phyloP scores from a whole-genome alignment of 306 rosid genomes.

The Cicer cuneatum region DNA sequence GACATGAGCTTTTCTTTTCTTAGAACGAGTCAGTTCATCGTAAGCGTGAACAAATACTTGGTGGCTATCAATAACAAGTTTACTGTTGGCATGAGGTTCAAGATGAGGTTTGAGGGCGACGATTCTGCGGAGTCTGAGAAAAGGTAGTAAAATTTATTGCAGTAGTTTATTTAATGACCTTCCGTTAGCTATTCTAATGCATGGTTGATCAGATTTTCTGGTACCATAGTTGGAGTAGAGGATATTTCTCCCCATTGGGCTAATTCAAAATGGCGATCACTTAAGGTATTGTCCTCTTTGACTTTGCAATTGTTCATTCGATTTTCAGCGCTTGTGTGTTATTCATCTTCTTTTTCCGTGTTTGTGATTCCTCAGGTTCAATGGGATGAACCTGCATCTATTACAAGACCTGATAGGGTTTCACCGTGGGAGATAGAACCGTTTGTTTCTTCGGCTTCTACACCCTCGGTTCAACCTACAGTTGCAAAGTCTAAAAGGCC shows the following conservation, averaged over 20 bases:
- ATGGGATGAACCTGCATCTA: slow-evolving; percentile 91
- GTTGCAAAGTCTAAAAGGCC: slow-evolving; percentile 74
- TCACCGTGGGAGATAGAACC: slow-evolving; percentile 97
- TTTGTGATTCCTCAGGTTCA: slow-evolving; percentile 68
- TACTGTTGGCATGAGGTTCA: slow-evolving; percentile 77
- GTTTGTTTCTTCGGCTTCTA: slow-evolving; percentile 57
- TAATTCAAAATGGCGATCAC: slow-evolving; percentile 82
- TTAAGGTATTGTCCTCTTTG: slow-evolving; percentile 63
- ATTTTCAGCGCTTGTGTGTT: slow-evolving; percentile 1
- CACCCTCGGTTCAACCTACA: slow-evolving; percentile 59
- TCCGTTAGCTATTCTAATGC: slow-evolving; percentile 39
- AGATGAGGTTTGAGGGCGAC: slow-evolving; percentile 91
- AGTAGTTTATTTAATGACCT: slow-evolving; percentile 18
- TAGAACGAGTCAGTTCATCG: slow-evolving; percentile 84
- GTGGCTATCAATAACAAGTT: slow-evolving; percentile 65
- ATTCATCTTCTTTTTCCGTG: slow-evolving; percentile 6
- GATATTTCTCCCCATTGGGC: slow-evolving; percentile 83
- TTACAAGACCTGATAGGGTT: slow-evolving; percentile 86
- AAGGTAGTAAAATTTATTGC: slow-evolving; percentile 60
- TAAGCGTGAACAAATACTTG: slow-evolving; percentile 71
- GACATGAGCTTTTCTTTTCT: slow-evolving; percentile 36
- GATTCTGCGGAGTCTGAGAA: slow-evolving; percentile 87
- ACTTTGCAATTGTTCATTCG: slow-evolving; percentile 7
- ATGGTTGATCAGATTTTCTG: slow-evolving; percentile 72
- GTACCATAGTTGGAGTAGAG: slow-evolving; percentile 82